These are phyloP conservation scores for Hypoxylon sp. DNA, from an alignment of 2,329 filamentous ascomycete genomes.

Conservation along the genomic window DNA sequence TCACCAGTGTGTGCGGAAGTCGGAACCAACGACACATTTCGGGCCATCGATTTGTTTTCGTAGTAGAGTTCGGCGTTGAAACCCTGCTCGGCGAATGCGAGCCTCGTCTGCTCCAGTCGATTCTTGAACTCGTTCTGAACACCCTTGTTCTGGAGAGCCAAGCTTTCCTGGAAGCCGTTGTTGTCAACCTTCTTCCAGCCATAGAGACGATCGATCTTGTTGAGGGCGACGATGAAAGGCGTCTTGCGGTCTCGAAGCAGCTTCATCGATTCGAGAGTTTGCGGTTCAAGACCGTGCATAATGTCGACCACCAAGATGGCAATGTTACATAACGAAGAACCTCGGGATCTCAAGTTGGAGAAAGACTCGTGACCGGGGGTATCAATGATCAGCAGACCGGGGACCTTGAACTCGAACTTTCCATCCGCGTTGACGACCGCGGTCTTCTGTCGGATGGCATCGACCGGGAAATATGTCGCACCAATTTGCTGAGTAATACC, in stretches of 20 bases:
- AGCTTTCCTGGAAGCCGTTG: slow-evolving; percentile 95
- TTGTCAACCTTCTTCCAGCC: slow-evolving; percentile 99
- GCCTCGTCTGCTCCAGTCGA: slow-evolving; percentile 87
- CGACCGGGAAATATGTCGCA: slow-evolving; percentile 98
- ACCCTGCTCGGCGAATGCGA: slow-evolving; percentile 93
- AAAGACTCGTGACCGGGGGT: slow-evolving; percentile 99
- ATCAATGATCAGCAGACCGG: slow-evolving; percentile 95
- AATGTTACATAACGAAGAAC: slow-evolving; percentile 98
- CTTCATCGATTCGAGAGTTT: slow-evolving; percentile 97
- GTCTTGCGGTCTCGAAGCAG: slow-evolving; percentile 92
- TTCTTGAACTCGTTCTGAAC: slow-evolving; percentile 95
- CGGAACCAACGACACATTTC: slow-evolving; percentile 92
- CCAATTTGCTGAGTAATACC: slow-evolving; percentile 99
- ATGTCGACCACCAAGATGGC: slow-evolving; percentile 99
- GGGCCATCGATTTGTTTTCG: slow-evolving; percentile 97
- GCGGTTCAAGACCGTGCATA: slow-evolving; percentile 98
- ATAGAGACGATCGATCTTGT: slow-evolving; percentile 99
- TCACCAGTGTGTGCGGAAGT: slow-evolving; percentile 99
- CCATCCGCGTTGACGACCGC: slow-evolving; percentile 91
- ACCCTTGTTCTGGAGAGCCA: slow-evolving; percentile 88
- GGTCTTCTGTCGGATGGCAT: slow-evolving; percentile 92
- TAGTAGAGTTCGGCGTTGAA: slow-evolving; percentile 98
- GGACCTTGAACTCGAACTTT: slow-evolving; percentile 95
- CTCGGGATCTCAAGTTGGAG: slow-evolving; percentile 95
- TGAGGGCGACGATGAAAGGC: slow-evolving; percentile 97